Base-by-base conservation (phyloP, 1,284 basidiomycete genomes). In the Malassezia obtusa region DNA sequence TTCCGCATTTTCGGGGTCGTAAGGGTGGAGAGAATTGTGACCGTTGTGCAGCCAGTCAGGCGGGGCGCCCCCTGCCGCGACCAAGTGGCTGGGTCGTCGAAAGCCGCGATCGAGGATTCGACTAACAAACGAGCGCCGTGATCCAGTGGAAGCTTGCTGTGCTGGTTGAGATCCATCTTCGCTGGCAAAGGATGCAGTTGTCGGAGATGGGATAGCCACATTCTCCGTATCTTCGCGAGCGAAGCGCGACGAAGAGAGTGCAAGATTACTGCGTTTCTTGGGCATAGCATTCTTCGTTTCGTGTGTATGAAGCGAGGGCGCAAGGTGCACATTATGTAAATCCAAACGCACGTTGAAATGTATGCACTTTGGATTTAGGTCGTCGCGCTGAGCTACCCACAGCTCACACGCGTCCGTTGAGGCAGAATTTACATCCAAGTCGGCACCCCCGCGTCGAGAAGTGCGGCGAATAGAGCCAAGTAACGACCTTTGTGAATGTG, bases 261-360 rank as follows among this genome's bases (percentile, higher is more conserved):
- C n/a, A n/a, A n/a, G n/a, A n/a, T n/a, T n/a, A n/a, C n/a, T n/a
- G 7, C 49, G 58, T 22, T 25, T 46, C 35, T 49, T 30, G 3
- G 53, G 4, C 33, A 33, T 7, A 19, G 22, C 28, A 15, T 35
- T 11, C 14, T 11, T 17, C 8, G 33, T 7, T 15, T 35, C 33
- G 33, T 7, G 8, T 5, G n/a, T 15, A 2, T 26, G 48, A 45
- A 5, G 57, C 35, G 36, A 45, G 55, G 30, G 62, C 22, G 67
- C 67, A 0, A 69, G 54, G 4, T 53, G 54, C 14, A 66, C 62
- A 12, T 41, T 45, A 46, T 71, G 66, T 19, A 71, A 45, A 40
- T 71, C 68, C 24, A 71, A 58, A 12, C 68, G 59, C 15, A 71
- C 59, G 17, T 26, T 51, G 39, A 68, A 69, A 14, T 56, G 57